Conservation (phyloP, 2,329 filamentous ascomycete genomes). For the Aspergillus jensenii region DNA sequence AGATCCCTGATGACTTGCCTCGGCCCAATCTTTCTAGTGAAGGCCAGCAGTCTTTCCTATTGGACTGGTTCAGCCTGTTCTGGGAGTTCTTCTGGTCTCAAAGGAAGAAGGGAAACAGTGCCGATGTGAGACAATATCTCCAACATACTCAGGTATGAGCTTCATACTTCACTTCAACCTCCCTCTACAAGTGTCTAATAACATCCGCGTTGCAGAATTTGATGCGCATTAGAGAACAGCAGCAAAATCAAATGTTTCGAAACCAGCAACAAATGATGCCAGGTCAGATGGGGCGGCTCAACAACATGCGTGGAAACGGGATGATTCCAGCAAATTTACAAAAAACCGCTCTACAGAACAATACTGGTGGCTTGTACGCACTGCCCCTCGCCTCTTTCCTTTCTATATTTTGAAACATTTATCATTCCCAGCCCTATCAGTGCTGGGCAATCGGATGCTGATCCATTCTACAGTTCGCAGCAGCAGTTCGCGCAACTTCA, state of each 20-base stretch:
- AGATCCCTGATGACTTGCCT: conserved; percentile 78
- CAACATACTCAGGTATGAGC: conserved; percentile 71
- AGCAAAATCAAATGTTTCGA: conserved; percentile 75
- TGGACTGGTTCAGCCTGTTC: conserved; percentile 96
- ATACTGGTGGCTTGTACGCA: conserved; percentile 45
- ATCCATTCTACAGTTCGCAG: conserved; percentile 50
- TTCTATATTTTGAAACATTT: neutral
- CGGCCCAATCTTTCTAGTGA: conserved; percentile 58
- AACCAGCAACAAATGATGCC: conserved; percentile 61
- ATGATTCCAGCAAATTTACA: conserved; percentile 54
- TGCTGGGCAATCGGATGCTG: conserved; percentile 15
- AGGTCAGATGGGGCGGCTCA: conserved; percentile 56
- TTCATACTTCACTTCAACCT: conserved; percentile 1
- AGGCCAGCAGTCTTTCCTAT: conserved; percentile 75
- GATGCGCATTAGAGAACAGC: conserved; percentile 70
- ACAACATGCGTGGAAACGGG: conserved; percentile 54
- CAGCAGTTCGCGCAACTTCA: conserved; percentile 71
- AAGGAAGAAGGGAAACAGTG: conserved; percentile 65
- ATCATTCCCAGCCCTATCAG: neutral
- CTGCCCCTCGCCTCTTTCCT: conserved; percentile 14
- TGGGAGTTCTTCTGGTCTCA: conserved; percentile 93
- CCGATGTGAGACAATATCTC: conserved; percentile 72
- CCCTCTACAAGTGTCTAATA: conserved; percentile 16
- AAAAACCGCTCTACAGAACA: conserved; percentile 76
- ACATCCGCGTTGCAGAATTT: conserved; percentile 51